Evolutionary conservation across 2,329 filamentous ascomycete species (phyloP).

Genomic region (Thelonectria rubi): DNA sequence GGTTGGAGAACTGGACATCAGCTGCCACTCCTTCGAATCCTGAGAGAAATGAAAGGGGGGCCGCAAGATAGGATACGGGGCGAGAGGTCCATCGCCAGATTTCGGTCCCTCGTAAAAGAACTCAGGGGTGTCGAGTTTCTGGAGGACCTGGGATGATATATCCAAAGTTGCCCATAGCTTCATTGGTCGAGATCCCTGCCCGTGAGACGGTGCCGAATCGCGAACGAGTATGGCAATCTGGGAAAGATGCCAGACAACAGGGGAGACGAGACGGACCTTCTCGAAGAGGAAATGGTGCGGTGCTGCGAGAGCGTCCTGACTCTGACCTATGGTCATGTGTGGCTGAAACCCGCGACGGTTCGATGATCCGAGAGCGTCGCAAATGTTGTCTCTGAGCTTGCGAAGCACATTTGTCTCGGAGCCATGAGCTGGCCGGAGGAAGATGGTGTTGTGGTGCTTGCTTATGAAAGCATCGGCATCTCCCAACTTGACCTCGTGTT

Average conservation of each 20-base stretch:
- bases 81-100: not conserved
- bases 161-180: slow-evolving; percentile 63
- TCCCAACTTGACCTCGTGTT: slow-evolving; percentile 48
- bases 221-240: slow-evolving; percentile 64
- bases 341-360: slow-evolving; percentile 42
- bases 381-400: slow-evolving; percentile 47
- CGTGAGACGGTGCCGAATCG: slow-evolving; percentile 46
- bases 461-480: slow-evolving; percentile 58
- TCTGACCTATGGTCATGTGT: slow-evolving; percentile 71
- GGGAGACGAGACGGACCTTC: slow-evolving; percentile 60
- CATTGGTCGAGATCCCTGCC: slow-evolving; percentile 58
- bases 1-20: not conserved
- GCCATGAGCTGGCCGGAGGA: slow-evolving; percentile 45
- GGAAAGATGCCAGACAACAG: slow-evolving; percentile 57
- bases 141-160: slow-evolving; percentile 36
- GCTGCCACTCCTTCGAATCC: slow-evolving; percentile 15
- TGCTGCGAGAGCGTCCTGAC: slow-evolving; percentile 54
- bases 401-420: slow-evolving; percentile 37
- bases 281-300: slow-evolving; percentile 61
- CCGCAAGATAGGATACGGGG: slow-evolving; percentile 9
- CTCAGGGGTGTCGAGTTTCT: slow-evolving; percentile 6
- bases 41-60: slow-evolving; percentile 25
- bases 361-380: slow-evolving; percentile 48
- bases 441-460: slow-evolving; percentile 60
- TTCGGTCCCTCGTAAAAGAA: slow-evolving; percentile 9